phyloP scores from a whole-genome alignment of 1,284 basidiomycete species.

The Salmacisia buchloeana region DNA sequence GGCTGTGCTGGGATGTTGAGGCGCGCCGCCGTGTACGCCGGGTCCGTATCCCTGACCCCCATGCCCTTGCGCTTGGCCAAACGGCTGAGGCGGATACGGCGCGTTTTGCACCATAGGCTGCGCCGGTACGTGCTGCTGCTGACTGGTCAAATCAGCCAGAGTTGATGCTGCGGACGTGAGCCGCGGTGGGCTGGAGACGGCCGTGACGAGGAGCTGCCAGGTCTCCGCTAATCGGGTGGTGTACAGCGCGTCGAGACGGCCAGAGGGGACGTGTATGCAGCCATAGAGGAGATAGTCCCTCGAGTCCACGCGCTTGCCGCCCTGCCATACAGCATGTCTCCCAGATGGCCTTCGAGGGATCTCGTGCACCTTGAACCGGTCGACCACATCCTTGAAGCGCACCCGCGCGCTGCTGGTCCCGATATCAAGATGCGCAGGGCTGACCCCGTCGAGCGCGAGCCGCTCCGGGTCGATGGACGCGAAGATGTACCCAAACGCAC shows the following conservation, averaged over 20 bases:
- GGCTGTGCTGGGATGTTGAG: conserved; percentile 10
- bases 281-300: conserved; percentile 88
- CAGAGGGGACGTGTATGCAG: conserved; percentile 79
- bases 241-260: conserved; percentile 81
- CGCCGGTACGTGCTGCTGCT: conserved; percentile 60
- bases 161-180: conserved; percentile 33
- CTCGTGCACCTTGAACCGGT: conserved; percentile 68
- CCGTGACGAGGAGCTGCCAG: conserved; percentile 49
- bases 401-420: conserved; percentile 54
- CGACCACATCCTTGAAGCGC: conserved; percentile 71
- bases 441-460: neutral
- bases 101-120: neutral
- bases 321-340: conserved; percentile 71
- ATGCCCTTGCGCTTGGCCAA: neutral
- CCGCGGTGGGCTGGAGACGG: conserved; percentile 42
- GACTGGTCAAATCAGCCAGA: neutral
- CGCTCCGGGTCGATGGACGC: conserved; percentile 53
- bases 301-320: conserved; percentile 68
- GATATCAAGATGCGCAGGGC: conserved; percentile 51
- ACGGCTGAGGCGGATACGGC: conserved; percentile 3
- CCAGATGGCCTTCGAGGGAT: conserved; percentile 68
- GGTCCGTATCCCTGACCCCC: neutral
- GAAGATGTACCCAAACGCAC: conserved; percentile 89
- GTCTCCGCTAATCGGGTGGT: conserved; percentile 64
- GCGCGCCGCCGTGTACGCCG: neutral